A percentile compares a stretch with the other conserved stretches of the same genome.
phyloP scores from a whole-genome alignment of 2,329 filamentous ascomycete genomes.

The Aspergillus felis region DNA sequence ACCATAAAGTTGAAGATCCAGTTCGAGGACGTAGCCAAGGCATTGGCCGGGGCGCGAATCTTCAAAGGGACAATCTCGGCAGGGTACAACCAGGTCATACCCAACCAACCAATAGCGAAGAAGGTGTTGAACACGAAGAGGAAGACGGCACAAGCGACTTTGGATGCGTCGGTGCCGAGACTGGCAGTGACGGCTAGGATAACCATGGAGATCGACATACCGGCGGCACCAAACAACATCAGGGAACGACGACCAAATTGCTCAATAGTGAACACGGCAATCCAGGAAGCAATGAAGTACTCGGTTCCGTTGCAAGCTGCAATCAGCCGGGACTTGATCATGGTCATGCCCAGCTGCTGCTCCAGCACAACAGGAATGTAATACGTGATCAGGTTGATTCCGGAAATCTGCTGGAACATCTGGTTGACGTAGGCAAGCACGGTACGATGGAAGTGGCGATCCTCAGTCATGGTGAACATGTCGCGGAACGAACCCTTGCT shows the following conservation, averaged over 20 bases:
- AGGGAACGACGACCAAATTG: slow-evolving; percentile 57
- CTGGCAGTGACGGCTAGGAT: slow-evolving; percentile 43
- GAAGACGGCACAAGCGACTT: slow-evolving; percentile 29
- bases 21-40: slow-evolving; percentile 58
- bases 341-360: slow-evolving; percentile 38
- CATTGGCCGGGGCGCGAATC: slow-evolving; percentile 61
- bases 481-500: slow-evolving; percentile 51
- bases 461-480: slow-evolving; percentile 56
- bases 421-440: slow-evolving; percentile 56
- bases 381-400: slow-evolving; percentile 45
- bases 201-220: slow-evolving; percentile 64
- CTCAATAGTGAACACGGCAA: slow-evolving; percentile 50
- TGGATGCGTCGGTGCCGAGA: slow-evolving; percentile 17
- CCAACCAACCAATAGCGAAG: slow-evolving; percentile 62
- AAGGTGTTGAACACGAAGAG: slow-evolving; percentile 66
- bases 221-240: slow-evolving; percentile 66
- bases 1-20: slow-evolving; percentile 63
- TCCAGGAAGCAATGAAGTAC: slow-evolving; percentile 50
- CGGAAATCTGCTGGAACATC: slow-evolving; percentile 51
- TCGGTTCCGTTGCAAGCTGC: slow-evolving; percentile 53
- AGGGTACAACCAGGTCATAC: slow-evolving; percentile 55
- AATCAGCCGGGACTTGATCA: slow-evolving; percentile 45
- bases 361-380: slow-evolving; percentile 44
- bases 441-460: slow-evolving; percentile 55
- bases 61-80: slow-evolving; percentile 52